Percentiles rank a stretch among this genome's conserved stretches.
Conservation (phyloP, 768 basidiomycete species). For the Serendipita sp. region DNA sequence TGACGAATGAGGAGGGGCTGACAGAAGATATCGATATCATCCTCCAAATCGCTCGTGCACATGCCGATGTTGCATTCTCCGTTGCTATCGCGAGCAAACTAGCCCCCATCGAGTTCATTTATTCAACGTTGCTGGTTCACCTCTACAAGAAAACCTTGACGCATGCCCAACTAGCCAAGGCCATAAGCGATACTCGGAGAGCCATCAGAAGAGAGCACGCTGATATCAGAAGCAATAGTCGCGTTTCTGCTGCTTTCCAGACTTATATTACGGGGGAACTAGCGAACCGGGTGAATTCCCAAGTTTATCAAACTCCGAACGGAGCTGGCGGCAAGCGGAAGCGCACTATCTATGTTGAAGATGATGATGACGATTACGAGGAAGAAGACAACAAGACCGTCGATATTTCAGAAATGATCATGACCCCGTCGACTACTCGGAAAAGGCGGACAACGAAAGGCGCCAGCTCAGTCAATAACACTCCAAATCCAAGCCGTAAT, state of each 20-base stretch:
- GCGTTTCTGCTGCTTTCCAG: neutral
- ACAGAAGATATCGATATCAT: constrained; percentile 17
- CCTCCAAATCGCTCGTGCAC: constrained; percentile 30
- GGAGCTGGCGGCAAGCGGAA: neutral
- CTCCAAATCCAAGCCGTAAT: too few relatives aligned
- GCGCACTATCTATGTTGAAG: neutral
- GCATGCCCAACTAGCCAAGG: constrained; percentile 27
- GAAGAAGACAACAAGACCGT: neutral
- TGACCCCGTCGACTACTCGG: neutral
- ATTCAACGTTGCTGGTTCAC: constrained; percentile 37
- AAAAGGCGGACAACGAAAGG: neutral
- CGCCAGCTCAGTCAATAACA: neutral
- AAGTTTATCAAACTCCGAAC: neutral
- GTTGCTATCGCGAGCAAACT: constrained; percentile 24
- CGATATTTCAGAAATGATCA: neutral
- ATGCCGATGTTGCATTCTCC: constrained; percentile 29
- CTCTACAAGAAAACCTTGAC: constrained; percentile 22
- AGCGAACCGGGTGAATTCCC: neutral
- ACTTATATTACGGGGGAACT: neutral
- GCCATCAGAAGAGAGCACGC: neutral
- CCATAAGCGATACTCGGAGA: constrained; percentile 15
- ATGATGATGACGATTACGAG: neutral
- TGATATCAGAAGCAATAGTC: neutral
- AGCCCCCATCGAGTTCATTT: constrained; percentile 53
- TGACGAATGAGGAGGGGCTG: constrained; percentile 21